Evolutionary conservation across 345 rosid species (phyloP).

Genomic region (Eucalyptus lansdowneana): DNA sequence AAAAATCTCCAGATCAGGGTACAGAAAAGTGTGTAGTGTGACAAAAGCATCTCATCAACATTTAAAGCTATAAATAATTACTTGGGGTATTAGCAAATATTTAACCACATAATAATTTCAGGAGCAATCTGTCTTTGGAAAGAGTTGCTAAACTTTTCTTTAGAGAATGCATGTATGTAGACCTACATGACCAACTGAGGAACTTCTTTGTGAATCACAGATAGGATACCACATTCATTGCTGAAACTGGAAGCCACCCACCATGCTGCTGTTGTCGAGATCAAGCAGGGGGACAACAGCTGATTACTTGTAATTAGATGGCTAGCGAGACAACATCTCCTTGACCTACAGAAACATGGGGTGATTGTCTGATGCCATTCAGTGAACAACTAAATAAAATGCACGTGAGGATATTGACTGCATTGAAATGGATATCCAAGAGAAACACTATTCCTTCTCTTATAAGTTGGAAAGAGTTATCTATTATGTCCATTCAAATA

Average conservation of each 20-base stretch:
- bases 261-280: constrained; percentile 32
- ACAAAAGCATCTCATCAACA: not conserved
- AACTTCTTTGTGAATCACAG: not conserved
- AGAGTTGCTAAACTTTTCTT: not conserved
- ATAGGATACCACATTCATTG: constrained; percentile 22
- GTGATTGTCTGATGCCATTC: not conserved
- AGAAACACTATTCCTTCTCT: not conserved
- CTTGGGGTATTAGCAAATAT: not conserved
- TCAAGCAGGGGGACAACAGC: constrained; percentile 12
- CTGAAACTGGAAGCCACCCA: constrained; percentile 33
- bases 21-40: not conserved
- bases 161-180: not conserved
- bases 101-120: not conserved
- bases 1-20: not conserved
- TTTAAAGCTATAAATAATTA: not conserved
- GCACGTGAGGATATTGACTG: not conserved
- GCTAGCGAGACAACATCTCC: not conserved
- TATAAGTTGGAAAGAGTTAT: not conserved
- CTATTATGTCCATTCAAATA: not conserved
- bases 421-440: not conserved
- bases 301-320: not conserved
- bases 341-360: not conserved
- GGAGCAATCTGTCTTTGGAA: not conserved
- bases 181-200: not conserved
- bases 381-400: not conserved